Percentiles rank a stretch among this genome's conserved stretches.
Evolutionary conservation across 2,329 filamentous ascomycete species (phyloP).

Genomic region (Pseudocercospora ulei): DNA sequence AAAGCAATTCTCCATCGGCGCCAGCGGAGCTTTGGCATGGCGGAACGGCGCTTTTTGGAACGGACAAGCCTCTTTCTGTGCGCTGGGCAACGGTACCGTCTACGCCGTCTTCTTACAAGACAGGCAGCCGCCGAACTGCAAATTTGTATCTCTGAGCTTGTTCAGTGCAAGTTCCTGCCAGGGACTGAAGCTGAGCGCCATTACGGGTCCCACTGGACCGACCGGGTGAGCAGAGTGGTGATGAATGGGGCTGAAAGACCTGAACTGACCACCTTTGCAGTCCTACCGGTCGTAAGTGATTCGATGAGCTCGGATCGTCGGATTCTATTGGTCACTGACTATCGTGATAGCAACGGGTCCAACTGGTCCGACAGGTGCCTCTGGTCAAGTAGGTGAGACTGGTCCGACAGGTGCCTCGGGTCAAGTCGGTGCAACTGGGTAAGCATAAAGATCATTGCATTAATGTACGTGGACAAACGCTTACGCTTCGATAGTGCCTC

Average conservation of each 20-base stretch:
- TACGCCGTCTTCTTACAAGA: conserved; percentile 28
- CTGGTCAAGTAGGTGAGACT: conserved; percentile 17
- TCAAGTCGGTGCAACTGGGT: conserved; percentile 13
- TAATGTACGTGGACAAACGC: too few relatives aligned
- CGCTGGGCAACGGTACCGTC: conserved; percentile 28
- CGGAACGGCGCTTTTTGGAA: conserved; percentile 26
- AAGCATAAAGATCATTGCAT: too few relatives aligned
- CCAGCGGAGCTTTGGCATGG: conserved; percentile 25
- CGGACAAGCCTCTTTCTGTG: conserved; percentile 29
- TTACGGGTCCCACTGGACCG: conserved; percentile 16
- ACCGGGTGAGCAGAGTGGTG: neutral
- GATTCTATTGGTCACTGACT: neutral
- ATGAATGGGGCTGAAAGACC: neutral
- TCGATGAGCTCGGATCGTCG: neutral
- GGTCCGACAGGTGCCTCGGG: conserved; percentile 16
- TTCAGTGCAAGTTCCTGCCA: conserved; percentile 26
- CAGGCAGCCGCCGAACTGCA: conserved; percentile 24
- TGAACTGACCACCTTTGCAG: neutral
- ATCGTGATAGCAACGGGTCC: conserved; percentile 10
- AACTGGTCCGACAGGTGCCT: conserved; percentile 14
- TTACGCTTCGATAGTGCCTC: too few relatives aligned
- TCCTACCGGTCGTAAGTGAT: conserved; percentile 9
- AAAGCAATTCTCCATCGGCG: conserved; percentile 24
- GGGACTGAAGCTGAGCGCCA: conserved; percentile 20
- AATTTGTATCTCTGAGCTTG: conserved; percentile 26